Percentiles rank a stretch among this genome's conserved stretches.
Conservation (phyloP, 2,329 filamentous ascomycete genomes). For the Elsinoe perseae region DNA sequence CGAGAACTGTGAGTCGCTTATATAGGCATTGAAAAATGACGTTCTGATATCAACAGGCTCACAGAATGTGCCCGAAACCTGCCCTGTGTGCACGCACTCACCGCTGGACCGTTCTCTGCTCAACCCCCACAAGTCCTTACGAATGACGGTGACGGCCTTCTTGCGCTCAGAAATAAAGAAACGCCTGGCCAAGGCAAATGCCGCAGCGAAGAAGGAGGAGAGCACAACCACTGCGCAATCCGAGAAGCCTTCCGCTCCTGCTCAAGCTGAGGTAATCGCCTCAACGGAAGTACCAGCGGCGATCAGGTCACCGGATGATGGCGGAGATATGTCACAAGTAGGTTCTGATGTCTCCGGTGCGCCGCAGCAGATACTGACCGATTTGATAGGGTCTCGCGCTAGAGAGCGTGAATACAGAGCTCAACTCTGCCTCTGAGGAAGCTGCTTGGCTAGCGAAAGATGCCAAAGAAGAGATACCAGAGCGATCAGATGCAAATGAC, state of each 20-base stretch:
- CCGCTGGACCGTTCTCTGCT: constrained; percentile 81
- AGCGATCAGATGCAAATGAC: neutral
- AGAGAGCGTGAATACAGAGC: no score
- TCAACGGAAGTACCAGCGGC: no score
- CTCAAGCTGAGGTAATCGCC: neutral
- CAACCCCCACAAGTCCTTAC: constrained; percentile 80
- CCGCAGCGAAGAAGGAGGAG: neutral
- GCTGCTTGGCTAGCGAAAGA: neutral
- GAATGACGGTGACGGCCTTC: constrained; percentile 86
- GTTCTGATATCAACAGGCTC: constrained; percentile 54
- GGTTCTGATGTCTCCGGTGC: no score
- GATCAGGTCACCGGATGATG: no score
- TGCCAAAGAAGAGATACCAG: constrained; percentile 1
- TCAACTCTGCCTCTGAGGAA: neutral
- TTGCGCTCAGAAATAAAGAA: constrained; percentile 88
- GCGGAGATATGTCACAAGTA: constrained; percentile 1
- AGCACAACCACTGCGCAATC: neutral
- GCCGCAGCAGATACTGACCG: no score
- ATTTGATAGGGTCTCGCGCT: no score
- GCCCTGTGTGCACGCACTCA: constrained; percentile 87
- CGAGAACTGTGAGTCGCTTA: constrained; percentile 71
- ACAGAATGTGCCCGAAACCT: constrained; percentile 59
- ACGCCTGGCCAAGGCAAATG: constrained; percentile 19
- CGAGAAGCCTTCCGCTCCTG: neutral
- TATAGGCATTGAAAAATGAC: no score